A percentile compares a stretch with the other conserved stretches of the same genome.
phyloP scores from a whole-genome alignment of 805 yeast species.

The Kuraishia borneana region DNA sequence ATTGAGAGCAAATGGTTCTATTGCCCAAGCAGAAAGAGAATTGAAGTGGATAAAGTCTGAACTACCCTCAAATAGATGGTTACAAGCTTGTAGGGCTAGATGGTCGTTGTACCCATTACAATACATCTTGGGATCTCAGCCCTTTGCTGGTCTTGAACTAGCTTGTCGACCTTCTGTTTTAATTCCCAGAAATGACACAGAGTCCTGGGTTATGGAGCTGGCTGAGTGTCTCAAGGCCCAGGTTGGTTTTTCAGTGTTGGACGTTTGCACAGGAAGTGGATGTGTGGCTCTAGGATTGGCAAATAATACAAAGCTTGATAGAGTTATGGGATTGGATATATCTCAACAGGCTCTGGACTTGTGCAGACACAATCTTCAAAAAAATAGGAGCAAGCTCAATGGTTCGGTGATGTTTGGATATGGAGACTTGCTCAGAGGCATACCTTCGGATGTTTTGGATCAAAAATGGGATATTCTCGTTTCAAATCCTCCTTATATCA shows the following conservation, averaged over 20 bases:
- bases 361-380: constrained; percentile 32
- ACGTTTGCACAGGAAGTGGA: constrained; percentile 84
- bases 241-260: constrained; percentile 23
- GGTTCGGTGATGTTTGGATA: constrained; percentile 3
- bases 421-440: constrained; percentile 11
- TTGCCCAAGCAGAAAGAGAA: constrained; percentile 38
- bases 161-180: constrained; percentile 53
- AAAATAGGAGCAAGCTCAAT: constrained; percentile 1
- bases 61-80: constrained; percentile 35
- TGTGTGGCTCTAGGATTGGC: constrained; percentile 56
- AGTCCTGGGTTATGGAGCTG: constrained; percentile 65
- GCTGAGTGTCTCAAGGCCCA: constrained; percentile 9
- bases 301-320: background rate
- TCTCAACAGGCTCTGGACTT: constrained; percentile 40
- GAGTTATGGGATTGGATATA: constrained; percentile 39
- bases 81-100: constrained; percentile 41
- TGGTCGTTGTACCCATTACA: constrained; percentile 60
- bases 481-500: constrained; percentile 91
- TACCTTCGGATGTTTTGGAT: background rate
- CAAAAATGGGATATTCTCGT: constrained; percentile 37
- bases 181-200: constrained; percentile 94
- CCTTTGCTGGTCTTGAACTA: constrained; percentile 64
- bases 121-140: constrained; percentile 77
- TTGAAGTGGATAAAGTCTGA: constrained; percentile 55
- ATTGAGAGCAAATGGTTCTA: background rate